These are phyloP conservation scores for Leccinum truebloodii DNA, from an alignment of 768 basidiomycete species.

Conservation along the genomic window DNA sequence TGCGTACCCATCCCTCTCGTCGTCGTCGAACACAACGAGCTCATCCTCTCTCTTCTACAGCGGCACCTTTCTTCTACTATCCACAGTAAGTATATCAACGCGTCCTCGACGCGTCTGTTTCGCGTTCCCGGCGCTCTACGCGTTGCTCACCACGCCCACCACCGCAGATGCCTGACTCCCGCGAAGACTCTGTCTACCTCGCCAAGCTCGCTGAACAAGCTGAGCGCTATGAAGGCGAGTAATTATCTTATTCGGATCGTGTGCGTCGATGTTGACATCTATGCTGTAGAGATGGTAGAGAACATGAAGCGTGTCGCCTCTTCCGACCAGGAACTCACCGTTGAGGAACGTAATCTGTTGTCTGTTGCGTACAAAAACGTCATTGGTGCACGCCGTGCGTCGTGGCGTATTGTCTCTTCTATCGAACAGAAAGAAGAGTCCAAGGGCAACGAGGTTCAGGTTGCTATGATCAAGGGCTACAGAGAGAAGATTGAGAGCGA, in stretches of 20 bases:
- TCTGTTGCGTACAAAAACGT: constrained; percentile 99
- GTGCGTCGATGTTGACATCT: constrained; percentile 17
- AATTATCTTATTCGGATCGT: constrained; percentile 5
- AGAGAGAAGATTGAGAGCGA: constrained; percentile 97
- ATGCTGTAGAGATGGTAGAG: constrained; percentile 85
- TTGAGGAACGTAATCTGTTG: constrained; percentile 97
- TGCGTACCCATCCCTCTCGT: constrained; percentile 39
- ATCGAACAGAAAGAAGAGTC: constrained; percentile 99
- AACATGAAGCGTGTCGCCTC: constrained; percentile 99
- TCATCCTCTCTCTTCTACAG: constrained; percentile 32
- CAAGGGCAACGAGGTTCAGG: constrained; percentile 95
- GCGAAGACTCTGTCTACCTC: constrained; percentile 98
- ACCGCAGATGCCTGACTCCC: constrained; percentile 70
- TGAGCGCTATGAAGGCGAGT: constrained; percentile 94
- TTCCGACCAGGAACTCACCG: constrained; percentile 96
- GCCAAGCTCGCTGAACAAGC: constrained; percentile 99
- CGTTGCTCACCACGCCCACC: constrained; percentile 15
- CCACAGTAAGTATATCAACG: constrained; percentile 44
- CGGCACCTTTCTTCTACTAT: constrained; percentile 23
- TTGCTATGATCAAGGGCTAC: constrained; percentile 97
- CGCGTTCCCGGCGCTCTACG: constrained; percentile 22
- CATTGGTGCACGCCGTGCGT: constrained; percentile 96
- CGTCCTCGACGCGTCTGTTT: constrained; percentile 40
- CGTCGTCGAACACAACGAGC: constrained; percentile 36
- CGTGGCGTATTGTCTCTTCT: constrained; percentile 97